A percentile compares a stretch with the other conserved stretches of the same genome.
These are phyloP conservation scores for Aspergillus sergii DNA, from an alignment of 2,329 filamentous ascomycete genomes.

Conservation along the genomic window DNA sequence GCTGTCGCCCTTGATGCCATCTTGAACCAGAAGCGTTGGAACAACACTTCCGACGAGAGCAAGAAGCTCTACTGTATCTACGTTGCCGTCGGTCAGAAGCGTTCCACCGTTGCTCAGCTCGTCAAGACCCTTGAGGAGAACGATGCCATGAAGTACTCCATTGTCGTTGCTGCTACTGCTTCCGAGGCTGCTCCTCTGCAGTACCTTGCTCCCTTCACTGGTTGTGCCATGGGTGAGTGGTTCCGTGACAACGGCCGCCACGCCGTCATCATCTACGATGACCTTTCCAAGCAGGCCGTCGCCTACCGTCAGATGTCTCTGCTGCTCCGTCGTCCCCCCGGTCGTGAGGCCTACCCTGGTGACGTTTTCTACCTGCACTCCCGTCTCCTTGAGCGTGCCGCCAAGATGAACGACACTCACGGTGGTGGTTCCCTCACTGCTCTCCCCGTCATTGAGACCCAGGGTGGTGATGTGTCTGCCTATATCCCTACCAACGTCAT, in stretches of 20 bases:
- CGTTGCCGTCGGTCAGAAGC: slow-evolving; percentile 98
- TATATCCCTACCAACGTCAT: slow-evolving; percentile 99
- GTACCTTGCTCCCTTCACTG: slow-evolving; percentile 93
- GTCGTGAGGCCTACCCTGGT: slow-evolving; percentile 99
- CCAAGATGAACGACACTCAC: slow-evolving; percentile 97
- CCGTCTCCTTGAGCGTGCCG: slow-evolving; percentile 97
- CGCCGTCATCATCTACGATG: slow-evolving; percentile 87
- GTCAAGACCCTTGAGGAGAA: slow-evolving; percentile 99
- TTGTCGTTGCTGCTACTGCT: slow-evolving; percentile 92
- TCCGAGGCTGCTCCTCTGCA: slow-evolving; percentile 95
- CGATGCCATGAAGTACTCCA: slow-evolving; percentile 97
- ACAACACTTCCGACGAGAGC: slow-evolving; percentile 78
- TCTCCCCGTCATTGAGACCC: slow-evolving; percentile 97
- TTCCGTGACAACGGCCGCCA: slow-evolving; percentile 88
- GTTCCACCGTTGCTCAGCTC: slow-evolving; percentile 97
- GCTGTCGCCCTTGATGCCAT: slow-evolving; percentile 97
- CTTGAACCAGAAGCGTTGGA: slow-evolving; percentile 99
- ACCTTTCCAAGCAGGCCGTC: slow-evolving; percentile 96
- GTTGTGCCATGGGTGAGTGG: slow-evolving; percentile 65
- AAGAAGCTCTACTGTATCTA: slow-evolving; percentile 99
- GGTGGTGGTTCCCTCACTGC: slow-evolving; percentile 96
- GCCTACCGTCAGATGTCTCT: slow-evolving; percentile 99
- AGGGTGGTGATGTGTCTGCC: slow-evolving; percentile 99
- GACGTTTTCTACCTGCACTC: slow-evolving; percentile 99
- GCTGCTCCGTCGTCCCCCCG: slow-evolving; percentile 93